These are phyloP conservation scores for Botrytis sinoallii DNA, from an alignment of 2,329 filamentous ascomycete genomes.

Conservation along the genomic window DNA sequence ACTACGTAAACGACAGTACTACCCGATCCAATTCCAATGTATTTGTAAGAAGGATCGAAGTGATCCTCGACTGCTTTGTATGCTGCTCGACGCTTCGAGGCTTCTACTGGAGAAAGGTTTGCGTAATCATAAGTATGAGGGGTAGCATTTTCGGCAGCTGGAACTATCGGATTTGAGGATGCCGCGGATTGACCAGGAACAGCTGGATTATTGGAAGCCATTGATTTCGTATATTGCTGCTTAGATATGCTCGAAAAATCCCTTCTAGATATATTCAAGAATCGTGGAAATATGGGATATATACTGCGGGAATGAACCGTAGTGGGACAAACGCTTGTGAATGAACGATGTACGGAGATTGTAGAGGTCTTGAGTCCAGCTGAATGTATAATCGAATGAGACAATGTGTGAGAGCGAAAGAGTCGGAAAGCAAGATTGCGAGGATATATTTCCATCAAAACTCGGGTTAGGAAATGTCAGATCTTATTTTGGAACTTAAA, in stretches of 20 bases:
- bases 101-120: slow-evolving; percentile 53
- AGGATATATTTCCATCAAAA: slow-evolving; percentile 18
- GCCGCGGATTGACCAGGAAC: slow-evolving; percentile 23
- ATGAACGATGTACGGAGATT: not conserved
- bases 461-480: not conserved
- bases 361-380: not conserved
- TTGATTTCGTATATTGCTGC: not conserved
- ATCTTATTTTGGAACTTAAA: not conserved
- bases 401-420: not conserved
- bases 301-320: not conserved
- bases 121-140: slow-evolving; percentile 19
- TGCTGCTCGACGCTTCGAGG: slow-evolving; percentile 72
- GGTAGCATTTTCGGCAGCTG: slow-evolving; percentile 24
- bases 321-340: not conserved
- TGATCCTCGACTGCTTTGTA: slow-evolving; percentile 71
- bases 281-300: not conserved
- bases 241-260: not conserved
- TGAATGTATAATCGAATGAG: not conserved
- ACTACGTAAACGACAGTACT: slow-evolving; percentile 83
- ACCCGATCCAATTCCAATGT: slow-evolving; percentile 77
- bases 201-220: slow-evolving; percentile 16
- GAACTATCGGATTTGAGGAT: slow-evolving; percentile 21
- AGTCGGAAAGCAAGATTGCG: not conserved
- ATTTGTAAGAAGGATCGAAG: slow-evolving; percentile 59
- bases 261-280: not conserved